Evolutionary conservation across 768 basidiomycete species (phyloP).

Genomic region (Stropharia rugosoannulata): DNA sequence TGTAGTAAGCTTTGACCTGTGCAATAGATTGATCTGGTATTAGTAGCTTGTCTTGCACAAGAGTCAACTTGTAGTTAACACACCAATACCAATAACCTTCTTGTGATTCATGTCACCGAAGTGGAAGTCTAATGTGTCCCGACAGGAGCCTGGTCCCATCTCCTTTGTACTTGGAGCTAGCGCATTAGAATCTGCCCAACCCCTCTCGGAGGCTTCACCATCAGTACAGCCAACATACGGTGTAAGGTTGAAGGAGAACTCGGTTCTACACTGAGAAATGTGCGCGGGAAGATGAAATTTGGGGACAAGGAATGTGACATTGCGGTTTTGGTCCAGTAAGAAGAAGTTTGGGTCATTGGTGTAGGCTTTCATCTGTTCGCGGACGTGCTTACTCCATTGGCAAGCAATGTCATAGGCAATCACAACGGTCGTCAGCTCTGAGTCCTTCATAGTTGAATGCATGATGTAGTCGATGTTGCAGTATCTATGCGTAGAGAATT

Average conservation of each 20-base stretch:
- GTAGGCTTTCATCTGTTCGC: constrained; percentile 12
- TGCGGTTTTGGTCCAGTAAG: neutral
- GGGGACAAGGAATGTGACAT: constrained; percentile 16
- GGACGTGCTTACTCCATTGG: constrained; percentile 17
- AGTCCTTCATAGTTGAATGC: constrained; percentile 4
- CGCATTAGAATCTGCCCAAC: constrained; percentile 25
- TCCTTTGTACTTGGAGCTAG: constrained; percentile 31
- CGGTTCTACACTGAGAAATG: neutral
- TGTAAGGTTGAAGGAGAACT: neutral
- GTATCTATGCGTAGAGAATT: constrained; percentile 7
- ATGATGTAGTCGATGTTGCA: constrained; percentile 27
- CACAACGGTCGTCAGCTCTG: constrained; percentile 8
- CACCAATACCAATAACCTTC: neutral
- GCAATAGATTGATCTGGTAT: neutral
- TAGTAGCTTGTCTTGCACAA: neutral
- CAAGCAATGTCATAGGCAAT: constrained; percentile 26
- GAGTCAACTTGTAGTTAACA: too few relatives aligned
- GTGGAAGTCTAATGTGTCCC: neutral
- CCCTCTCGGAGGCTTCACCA: constrained; percentile 29
- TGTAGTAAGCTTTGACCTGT: neutral
- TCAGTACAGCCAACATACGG: constrained; percentile 32
- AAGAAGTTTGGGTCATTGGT: neutral
- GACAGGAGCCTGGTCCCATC: constrained; percentile 27
- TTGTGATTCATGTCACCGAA: neutral
- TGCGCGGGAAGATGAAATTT: constrained; percentile 23